Base-by-base conservation (phyloP, 2,329 filamentous ascomycete species). In the Nannizziopsis barbatae region DNA sequence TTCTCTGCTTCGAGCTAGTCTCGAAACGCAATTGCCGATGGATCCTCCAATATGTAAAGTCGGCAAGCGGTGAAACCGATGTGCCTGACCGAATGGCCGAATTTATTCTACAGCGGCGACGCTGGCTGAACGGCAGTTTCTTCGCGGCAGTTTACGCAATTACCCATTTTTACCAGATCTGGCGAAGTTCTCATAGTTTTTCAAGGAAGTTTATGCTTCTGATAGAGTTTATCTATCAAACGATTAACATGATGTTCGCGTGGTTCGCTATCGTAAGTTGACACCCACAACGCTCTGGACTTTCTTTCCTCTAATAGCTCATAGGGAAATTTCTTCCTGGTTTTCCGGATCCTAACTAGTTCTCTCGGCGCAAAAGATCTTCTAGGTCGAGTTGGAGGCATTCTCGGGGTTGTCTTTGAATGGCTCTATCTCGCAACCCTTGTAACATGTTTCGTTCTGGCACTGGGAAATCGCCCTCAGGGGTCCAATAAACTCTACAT, bases 1-100 rank as follows among this genome's bases (percentile, higher is more conserved):
- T 74, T 46, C 62, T 74, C 5, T 74, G 71, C 55, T 74, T 73
- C 57, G 92, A 98, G 69, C 80, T 98, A 45, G 92, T 98, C 52
- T 87, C 89, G 40, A 98, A 98, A 72, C 81, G 92, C 55, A 95
- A 95, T 63, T 95, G 89, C 64, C 85, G 90, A 61, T 98, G 92
- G 92, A 86, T 96, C 52, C 70, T 98, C 59, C 89, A 95, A 62
- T 98, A 98, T 62, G 92, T 98, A 73, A 98, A 98, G 70, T 95
- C 89, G 1, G 86, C 92, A 10, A 95, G 80, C 8, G 92, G 92
- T 55, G 92, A 98, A 72, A 98, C 92, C 1, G 92, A 98, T 68
- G 92, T 98, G 30, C 92, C 92, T 0, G 89, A 93, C 55, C 83
- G 83, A 18, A 92, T 95, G 71, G 85, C 89, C 17, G 92, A 98